Evolutionary conservation across 2,329 filamentous ascomycete species (phyloP).

Genomic region (Nakataea oryzae): DNA sequence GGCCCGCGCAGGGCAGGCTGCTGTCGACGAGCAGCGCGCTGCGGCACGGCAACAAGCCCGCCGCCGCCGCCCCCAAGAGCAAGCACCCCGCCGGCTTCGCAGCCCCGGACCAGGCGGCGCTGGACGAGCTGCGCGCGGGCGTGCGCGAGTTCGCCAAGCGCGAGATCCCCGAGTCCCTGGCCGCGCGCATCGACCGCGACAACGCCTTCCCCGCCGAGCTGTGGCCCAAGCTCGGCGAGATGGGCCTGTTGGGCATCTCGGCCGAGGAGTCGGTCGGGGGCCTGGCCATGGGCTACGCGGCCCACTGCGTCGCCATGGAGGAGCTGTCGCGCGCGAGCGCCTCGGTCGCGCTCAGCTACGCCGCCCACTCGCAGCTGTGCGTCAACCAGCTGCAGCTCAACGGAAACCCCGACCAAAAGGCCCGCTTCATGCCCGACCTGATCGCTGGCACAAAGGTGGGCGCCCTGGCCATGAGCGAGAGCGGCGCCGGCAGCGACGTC

Average conservation of each 20-base stretch:
- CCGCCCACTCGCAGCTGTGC: conserved; percentile 91
- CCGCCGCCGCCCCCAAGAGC: neutral
- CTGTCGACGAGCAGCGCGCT: neutral
- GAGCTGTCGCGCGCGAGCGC: conserved; percentile 82
- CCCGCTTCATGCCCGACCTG: conserved; percentile 67
- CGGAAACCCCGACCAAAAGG: conserved; percentile 68
- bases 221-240: conserved; percentile 89
- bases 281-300: conserved; percentile 87
- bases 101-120: conserved; percentile 60
- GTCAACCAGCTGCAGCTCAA: conserved; percentile 95
- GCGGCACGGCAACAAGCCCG: conserved; percentile 7
- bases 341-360: conserved; percentile 82
- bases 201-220: conserved; percentile 86
- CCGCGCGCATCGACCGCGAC: conserved; percentile 67
- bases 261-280: conserved; percentile 89
- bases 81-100: conserved; percentile 54
- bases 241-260: conserved; percentile 85
- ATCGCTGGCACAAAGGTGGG: conserved; percentile 75
- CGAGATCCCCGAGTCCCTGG: conserved; percentile 77
- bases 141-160: conserved; percentile 84
- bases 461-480: conserved; percentile 90
- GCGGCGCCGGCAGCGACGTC: conserved; percentile 83
- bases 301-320: conserved; percentile 91
- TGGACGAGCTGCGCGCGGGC: conserved; percentile 70
- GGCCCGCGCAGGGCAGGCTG: neutral